Conservation (phyloP, 352 stramenopile genomes). For the Phytophthora ohioensis region DNA sequence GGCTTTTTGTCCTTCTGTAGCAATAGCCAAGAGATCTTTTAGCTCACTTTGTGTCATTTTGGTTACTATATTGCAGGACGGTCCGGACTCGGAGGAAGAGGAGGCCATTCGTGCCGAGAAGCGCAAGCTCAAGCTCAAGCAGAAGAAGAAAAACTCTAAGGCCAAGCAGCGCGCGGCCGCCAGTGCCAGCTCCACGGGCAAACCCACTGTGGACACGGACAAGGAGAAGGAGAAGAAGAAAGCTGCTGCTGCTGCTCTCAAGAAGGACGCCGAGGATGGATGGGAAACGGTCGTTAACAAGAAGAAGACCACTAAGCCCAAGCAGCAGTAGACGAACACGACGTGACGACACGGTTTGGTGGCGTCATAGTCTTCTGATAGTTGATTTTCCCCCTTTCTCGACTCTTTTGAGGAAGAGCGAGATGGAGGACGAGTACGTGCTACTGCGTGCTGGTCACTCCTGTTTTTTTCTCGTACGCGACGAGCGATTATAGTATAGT, state of each 20-base stretch:
- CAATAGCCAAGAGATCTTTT: neutral
- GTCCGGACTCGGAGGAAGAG: conserved; percentile 85
- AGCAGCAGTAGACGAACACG: conserved; percentile 59
- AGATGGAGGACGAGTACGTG: conserved; percentile 20
- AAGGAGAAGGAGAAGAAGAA: conserved; percentile 69
- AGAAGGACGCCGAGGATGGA: conserved; percentile 79
- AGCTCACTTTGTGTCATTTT: conserved; percentile 5
- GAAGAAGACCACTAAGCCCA: conserved; percentile 69
- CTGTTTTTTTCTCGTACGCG: conserved; percentile 31
- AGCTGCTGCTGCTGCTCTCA: conserved; percentile 44
- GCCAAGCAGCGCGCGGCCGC: conserved; percentile 56
- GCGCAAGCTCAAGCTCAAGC: conserved; percentile 83
- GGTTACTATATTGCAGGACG: conserved; percentile 42
- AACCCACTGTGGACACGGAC: conserved; percentile 38
- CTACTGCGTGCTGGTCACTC: neutral
- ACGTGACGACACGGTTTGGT: conserved; percentile 14
- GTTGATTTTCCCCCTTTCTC: conserved; percentile 22
- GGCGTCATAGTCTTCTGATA: conserved; percentile 24
- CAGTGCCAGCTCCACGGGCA: conserved; percentile 30
- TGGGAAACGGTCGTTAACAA: conserved; percentile 82
- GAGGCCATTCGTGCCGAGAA: conserved; percentile 80
- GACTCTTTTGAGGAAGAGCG: conserved; percentile 7
- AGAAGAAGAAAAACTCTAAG: conserved; percentile 86
- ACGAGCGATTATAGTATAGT: conserved; percentile 43
- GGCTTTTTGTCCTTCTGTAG: neutral